A percentile compares a stretch with the other conserved stretches of the same genome.
Conservation (phyloP, 2,329 filamentous ascomycete genomes). For the Onygenales sp. region DNA sequence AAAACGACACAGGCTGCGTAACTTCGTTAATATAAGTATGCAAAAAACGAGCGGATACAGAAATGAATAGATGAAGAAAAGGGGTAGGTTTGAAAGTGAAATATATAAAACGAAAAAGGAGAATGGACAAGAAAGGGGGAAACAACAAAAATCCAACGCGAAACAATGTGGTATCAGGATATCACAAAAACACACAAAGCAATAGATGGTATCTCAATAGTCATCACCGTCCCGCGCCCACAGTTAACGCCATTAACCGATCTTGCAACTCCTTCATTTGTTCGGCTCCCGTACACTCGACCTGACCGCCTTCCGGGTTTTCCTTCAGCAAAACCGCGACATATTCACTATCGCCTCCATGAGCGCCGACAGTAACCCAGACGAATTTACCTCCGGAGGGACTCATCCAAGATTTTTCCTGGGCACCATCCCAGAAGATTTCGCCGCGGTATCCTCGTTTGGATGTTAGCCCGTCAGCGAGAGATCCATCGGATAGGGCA, state of each 20-base stretch:
- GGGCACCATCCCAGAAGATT: conserved; percentile 33
- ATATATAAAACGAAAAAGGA: neutral
- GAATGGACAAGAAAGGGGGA: neutral
- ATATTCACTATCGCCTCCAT: conserved; percentile 37
- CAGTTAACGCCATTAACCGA: conserved; percentile 7
- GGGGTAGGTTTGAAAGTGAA: neutral
- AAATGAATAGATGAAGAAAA: neutral
- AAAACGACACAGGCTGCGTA: conserved; percentile 2
- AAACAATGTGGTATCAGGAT: neutral
- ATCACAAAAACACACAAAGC: neutral
- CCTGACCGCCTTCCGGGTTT: conserved; percentile 6
- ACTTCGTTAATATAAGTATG: neutral
- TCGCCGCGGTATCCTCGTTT: conserved; percentile 1
- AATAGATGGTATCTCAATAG: neutral
- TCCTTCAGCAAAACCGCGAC: conserved; percentile 27
- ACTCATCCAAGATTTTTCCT: conserved; percentile 31
- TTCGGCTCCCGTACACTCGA: conserved; percentile 9
- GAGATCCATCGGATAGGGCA: neutral
- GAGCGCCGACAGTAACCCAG: conserved; percentile 42
- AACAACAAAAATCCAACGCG: neutral
- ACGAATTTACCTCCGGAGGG: conserved; percentile 38
- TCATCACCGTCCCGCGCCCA: neutral
- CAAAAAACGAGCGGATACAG: neutral
- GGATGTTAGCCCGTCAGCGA: neutral
- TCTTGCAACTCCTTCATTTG: conserved; percentile 7